Base-by-base conservation (phyloP, 2,329 filamentous ascomycete genomes). In the Periconia sp. region DNA sequence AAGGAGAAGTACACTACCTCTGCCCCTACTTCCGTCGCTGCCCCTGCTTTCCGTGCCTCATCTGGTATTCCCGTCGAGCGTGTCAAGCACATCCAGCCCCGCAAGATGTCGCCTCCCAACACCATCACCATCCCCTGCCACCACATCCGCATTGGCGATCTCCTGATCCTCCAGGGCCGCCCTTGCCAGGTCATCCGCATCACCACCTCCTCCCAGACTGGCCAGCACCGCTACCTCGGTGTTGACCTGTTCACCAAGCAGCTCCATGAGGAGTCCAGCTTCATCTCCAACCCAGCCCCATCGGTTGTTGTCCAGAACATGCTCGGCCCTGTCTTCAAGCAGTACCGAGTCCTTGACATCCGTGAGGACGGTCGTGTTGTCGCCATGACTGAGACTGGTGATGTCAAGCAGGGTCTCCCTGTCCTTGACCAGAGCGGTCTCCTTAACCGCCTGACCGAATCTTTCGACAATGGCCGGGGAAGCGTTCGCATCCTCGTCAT, bases 191-290 rank as follows among this genome's bases (percentile, higher is more conserved):
- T 99, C 75, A 99, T 99, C 82, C 92, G 92, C 74, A 96, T 99
- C 86, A 96, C 91, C 61, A 96, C 92, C 77, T 97, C 92, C 45
- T 83, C 89, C 61, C 92, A 95, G 80, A 99, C 94, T 52, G 94
- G 94, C 74, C 94, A 99, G 85, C 92, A 99, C 87, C 89, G 94
- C 73, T 99, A 97, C 85, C 89, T 99, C 55, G 94, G 94, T 84
- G 94, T 99, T 62, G 94, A 99, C 77, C 88, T 99, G 69, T 99
- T 99, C 89, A 96, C 92, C 83, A 95, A 96, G 84, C 90, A 97
- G 81, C 85, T 99, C 59, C 91, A 97, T 71, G 94, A 99, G 81
- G 94, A 99, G 87, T 96, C 90, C 44, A 92, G 88, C 66, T 96
- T 96, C 79, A 86, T 97, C 79, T 92, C 89, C 78, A 95, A 95